Evolutionary conservation across 2,329 filamentous ascomycete genomes (phyloP).

Genomic region (Coniochaeta ligniaria): DNA sequence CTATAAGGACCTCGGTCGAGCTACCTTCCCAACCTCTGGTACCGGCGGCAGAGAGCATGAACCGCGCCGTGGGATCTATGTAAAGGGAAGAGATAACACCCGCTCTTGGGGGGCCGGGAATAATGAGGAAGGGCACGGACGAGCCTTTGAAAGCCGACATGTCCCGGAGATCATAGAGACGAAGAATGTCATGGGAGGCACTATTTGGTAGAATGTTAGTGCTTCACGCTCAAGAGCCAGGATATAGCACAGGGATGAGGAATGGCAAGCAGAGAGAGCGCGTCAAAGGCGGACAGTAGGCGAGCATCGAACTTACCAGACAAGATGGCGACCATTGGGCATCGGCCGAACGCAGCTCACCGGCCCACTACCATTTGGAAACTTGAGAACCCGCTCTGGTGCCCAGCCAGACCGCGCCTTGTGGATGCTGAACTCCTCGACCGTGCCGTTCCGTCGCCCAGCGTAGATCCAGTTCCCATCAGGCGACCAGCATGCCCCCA

Average conservation of each 20-base stretch:
- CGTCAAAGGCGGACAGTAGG: neutral
- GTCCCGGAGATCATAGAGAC: conserved; percentile 80
- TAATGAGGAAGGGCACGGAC: conserved; percentile 88
- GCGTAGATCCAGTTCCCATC: conserved; percentile 95
- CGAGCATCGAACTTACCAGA: conserved; percentile 46
- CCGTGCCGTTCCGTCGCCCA: conserved; percentile 81
- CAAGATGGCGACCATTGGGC: conserved; percentile 84
- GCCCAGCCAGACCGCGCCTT: conserved; percentile 61
- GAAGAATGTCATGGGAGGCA: conserved; percentile 86
- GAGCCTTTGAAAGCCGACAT: conserved; percentile 61
- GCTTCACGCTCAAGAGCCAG: neutral
- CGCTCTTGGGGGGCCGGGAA: conserved; percentile 76
- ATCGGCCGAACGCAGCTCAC: conserved; percentile 85
- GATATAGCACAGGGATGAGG: neutral
- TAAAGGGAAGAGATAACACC: conserved; percentile 84
- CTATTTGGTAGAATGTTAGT: conserved; percentile 31
- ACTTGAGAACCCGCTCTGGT: conserved; percentile 74
- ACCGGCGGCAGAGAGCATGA: conserved; percentile 86
- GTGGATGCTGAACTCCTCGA: conserved; percentile 89
- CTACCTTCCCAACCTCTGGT: conserved; percentile 93
- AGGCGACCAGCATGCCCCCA: conserved; percentile 93
- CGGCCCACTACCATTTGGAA: conserved; percentile 81
- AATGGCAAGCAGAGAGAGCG: neutral
- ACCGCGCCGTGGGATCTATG: conserved; percentile 79
- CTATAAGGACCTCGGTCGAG: conserved; percentile 82